Conservation (phyloP, 179 eudicot genomes). For the Nepenthes alata region DNA sequence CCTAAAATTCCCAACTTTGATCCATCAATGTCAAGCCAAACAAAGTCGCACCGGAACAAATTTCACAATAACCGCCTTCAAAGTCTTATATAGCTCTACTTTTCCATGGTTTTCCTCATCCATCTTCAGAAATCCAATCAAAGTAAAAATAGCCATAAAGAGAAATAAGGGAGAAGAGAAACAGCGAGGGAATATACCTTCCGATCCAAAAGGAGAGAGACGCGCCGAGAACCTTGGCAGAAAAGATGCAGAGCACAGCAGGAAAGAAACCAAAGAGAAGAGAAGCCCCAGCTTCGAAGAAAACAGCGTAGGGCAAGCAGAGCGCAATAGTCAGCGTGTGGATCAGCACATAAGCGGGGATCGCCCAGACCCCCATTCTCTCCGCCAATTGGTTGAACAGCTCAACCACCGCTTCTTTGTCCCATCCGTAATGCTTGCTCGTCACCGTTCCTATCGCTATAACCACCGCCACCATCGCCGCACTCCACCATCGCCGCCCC, state of each 20-base stretch:
- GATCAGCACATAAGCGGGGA: constrained; percentile 55
- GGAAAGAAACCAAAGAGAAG: constrained; percentile 69
- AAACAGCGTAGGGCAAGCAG: constrained; percentile 71
- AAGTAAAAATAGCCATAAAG: neutral
- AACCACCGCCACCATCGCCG: neutral
- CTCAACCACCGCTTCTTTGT: constrained; percentile 29
- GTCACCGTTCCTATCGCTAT: constrained; percentile 8
- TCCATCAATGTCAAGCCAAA: too few relatives aligned
- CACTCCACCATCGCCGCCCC: constrained; percentile 4
- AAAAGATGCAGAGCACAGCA: constrained; percentile 61
- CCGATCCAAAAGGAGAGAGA: constrained; percentile 86
- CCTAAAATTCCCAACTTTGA: too few relatives aligned
- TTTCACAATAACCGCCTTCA: too few relatives aligned
- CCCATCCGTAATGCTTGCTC: constrained; percentile 24
- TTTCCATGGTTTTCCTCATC: neutral
- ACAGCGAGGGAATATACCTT: constrained; percentile 24
- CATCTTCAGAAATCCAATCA: neutral
- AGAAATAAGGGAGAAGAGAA: neutral
- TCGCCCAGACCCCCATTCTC: constrained; percentile 66
- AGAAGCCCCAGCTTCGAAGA: constrained; percentile 89
- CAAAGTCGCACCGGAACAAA: too few relatives aligned
- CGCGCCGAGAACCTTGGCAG: constrained; percentile 74
- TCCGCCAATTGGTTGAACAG: constrained; percentile 34
- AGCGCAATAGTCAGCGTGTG: constrained; percentile 68
- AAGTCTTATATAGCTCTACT: too few relatives aligned